Conservation (phyloP, 352 stramenopile genomes). For the Pythium aphanidermatum region DNA sequence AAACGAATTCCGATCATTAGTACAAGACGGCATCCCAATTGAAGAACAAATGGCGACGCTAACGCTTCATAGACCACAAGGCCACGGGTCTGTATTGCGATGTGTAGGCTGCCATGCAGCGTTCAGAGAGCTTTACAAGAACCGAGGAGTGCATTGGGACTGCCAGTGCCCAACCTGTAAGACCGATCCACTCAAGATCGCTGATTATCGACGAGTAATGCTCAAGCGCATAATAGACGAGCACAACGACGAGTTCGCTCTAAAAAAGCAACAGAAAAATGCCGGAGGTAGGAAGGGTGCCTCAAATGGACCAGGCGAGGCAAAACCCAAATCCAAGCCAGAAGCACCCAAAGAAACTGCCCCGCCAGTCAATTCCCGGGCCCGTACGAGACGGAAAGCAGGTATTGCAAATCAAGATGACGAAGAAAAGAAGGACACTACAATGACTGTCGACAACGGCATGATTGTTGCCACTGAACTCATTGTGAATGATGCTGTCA, state of each 20-base stretch:
- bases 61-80: neutral
- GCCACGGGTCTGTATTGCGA: constrained; percentile 3
- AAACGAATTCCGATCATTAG: neutral
- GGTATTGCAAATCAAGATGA: no score
- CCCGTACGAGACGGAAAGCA: no score
- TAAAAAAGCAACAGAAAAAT: constrained; percentile 6
- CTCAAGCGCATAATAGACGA: constrained; percentile 17
- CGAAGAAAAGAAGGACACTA: no score
- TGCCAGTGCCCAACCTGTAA: constrained; percentile 12
- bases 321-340: no score
- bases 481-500: no score
- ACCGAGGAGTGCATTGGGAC: constrained; percentile 7
- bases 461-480: no score
- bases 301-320: no score
- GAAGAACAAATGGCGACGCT: constrained; percentile 9
- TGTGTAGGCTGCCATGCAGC: constrained; percentile 12
- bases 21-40: constrained; percentile 3
- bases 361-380: no score
- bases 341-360: neutral
- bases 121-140: constrained; percentile 13
- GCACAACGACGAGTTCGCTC: constrained; percentile 9
- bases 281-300: neutral
- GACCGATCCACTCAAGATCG: constrained; percentile 5
- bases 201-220: constrained; percentile 7
- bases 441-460: no score